Evolutionary conservation across 805 yeast species (phyloP), one percentile per base, ranked within the genome.

Genomic region (Pichia cephalocereana): DNA sequence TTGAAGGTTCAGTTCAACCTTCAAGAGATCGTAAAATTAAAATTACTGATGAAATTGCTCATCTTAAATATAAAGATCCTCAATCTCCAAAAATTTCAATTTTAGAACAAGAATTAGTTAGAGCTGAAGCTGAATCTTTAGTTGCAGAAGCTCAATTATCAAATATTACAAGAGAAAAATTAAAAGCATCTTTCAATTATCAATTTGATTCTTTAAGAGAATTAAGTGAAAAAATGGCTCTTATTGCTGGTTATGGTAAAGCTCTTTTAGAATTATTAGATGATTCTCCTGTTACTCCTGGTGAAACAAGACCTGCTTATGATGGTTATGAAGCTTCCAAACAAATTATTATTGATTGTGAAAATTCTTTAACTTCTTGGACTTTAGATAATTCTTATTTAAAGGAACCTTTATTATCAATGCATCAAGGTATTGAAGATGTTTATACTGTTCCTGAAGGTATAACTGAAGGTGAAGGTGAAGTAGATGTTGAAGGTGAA

Each of bases 381-480:
- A 93, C 98, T 59, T 77, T 90, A 63, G 98, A 93, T 70, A 79
- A 83, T 64, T 96, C 98, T 59, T 90, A 82, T 54, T 95, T 91
- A 62, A 90, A 87, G 78, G 66, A 63, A 54, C 91, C 95, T 64
- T 78, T 90, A 55, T 74, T 85, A 63, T 78, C 86, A 44, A 77
- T 85, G 62, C 74, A 74, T 60, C 73, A 74, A 56, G 70, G 67
- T 46, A 61, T 58, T 44, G 70, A 63, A 49, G 68, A 64, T 40
- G 75, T 76, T 54, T 82, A 78, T 57, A 77, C 73, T 43, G 82
- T 96, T 96, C 56, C 79, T 50, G 79, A 75, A 52, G 83, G 77
- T 48, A 71, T 62, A 23, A 68, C 62, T 45, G 70, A 66, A 37
- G 72, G 74, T 45, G 70, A 66, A 37, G 72, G 74, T 47, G 50